Percentiles rank a stretch among this genome's conserved stretches.
These are phyloP conservation scores for Blastomyces silverae DNA, from an alignment of 2,329 filamentous ascomycete genomes.

Conservation along the genomic window DNA sequence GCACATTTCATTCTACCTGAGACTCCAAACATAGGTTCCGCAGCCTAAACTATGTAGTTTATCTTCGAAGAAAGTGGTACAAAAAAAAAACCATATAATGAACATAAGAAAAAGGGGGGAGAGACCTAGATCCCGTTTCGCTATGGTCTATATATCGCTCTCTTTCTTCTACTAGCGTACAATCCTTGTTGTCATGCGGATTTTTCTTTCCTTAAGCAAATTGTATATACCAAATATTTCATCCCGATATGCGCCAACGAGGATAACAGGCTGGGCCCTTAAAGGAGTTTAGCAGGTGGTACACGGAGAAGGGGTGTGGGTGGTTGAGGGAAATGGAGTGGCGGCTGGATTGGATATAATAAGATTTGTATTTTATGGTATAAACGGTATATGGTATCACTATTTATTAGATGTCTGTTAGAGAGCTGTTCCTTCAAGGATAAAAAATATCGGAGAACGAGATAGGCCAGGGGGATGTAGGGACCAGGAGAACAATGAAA, in stretches of 20 bases:
- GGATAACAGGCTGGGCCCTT: background rate
- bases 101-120: background rate
- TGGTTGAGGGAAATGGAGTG: background rate
- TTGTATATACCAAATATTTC: constrained; percentile 1
- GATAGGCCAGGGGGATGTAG: background rate
- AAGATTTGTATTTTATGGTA: background rate
- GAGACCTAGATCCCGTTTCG: background rate
- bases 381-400: constrained; percentile 2
- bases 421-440: background rate
- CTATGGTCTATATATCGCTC: background rate
- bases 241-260: background rate
- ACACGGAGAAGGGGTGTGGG: background rate
- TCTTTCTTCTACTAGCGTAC: background rate
- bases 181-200: background rate
- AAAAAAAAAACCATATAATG: background rate
- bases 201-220: background rate
- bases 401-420: background rate
- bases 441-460: background rate
- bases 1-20: background rate
- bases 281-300: background rate
- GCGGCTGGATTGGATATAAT: background rate
- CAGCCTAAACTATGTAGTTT: background rate
- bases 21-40: background rate
- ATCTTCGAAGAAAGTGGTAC: background rate
- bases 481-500: background rate